A percentile compares a stretch with the other conserved stretches of the same genome.
Conservation (phyloP, 2,329 filamentous ascomycete genomes). For the Orbilia ellipsospora region DNA sequence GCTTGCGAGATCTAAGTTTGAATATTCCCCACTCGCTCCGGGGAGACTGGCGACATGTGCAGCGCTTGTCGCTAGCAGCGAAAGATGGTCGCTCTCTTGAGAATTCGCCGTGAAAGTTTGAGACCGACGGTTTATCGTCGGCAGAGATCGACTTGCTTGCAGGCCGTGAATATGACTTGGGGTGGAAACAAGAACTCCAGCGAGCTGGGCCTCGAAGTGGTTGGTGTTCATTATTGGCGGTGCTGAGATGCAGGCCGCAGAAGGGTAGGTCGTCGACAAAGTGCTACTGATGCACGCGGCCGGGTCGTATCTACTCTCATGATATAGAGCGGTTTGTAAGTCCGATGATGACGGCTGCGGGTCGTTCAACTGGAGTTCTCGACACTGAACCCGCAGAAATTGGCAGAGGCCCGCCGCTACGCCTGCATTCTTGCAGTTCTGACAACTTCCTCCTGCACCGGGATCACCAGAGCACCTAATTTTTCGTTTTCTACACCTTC, state of each 20-base stretch:
- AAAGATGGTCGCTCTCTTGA: constrained; percentile 21
- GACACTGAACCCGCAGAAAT: constrained; percentile 76
- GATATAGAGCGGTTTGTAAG: too few relatives aligned
- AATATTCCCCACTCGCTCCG: background rate
- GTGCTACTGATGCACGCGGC: background rate
- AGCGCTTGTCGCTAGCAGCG: constrained; percentile 30
- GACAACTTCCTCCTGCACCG: constrained; percentile 79
- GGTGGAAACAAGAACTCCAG: background rate
- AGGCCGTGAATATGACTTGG: constrained; percentile 1
- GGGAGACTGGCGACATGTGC: background rate
- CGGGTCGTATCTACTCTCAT: constrained; percentile 5
- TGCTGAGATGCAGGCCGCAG: constrained; percentile 18
- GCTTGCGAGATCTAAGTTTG: background rate
- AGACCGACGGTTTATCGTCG: constrained; percentile 13
- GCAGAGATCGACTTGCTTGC: constrained; percentile 20
- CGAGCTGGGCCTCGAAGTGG: constrained; percentile 13
- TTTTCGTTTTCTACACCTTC: constrained; percentile 89
- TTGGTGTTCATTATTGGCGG: constrained; percentile 17
- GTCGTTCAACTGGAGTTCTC: constrained; percentile 12
- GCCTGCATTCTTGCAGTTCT: constrained; percentile 82
- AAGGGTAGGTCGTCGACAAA: constrained; percentile 10
- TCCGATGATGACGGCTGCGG: background rate
- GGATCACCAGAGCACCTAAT: constrained; percentile 92
- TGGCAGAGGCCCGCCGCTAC: constrained; percentile 72
- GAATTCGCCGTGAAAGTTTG: background rate